These are phyloP conservation scores for Moricandia arvensis DNA, from an alignment of 345 rosid species.

Conservation along the genomic window DNA sequence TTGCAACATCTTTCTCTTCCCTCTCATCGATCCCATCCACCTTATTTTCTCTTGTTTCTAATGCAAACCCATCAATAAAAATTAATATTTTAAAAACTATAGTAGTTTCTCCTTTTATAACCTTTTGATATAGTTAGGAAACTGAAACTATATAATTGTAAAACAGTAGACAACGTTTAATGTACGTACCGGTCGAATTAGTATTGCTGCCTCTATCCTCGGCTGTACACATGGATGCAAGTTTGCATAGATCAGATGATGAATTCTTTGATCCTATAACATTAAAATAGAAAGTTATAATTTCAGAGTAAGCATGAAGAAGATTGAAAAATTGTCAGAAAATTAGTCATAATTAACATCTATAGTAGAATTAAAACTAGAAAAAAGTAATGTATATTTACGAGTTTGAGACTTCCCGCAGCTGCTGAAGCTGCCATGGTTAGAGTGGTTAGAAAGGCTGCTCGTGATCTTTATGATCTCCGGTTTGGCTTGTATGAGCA, in stretches of 20 bases:
- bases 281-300: neutral
- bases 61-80: neutral
- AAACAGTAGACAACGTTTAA: neutral
- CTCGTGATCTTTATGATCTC: constrained; percentile 54
- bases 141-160: neutral
- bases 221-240: constrained; percentile 30
- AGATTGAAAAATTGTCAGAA: neutral
- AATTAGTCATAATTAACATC: neutral
- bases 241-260: constrained; percentile 28
- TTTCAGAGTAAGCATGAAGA: neutral
- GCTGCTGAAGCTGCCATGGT: constrained; percentile 21
- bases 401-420: constrained; percentile 34
- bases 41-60: constrained; percentile 26
- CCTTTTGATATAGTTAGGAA: neutral
- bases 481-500: constrained; percentile 58
- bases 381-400: neutral
- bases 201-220: constrained; percentile 28
- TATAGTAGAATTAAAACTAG: constrained; percentile 1
- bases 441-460: constrained; percentile 17
- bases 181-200: constrained; percentile 24
- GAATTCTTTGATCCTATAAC: constrained; percentile 21
- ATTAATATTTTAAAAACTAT: neutral
- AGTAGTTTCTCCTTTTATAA: neutral
- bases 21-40: constrained; percentile 29
- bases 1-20: constrained; percentile 32